phyloP scores from a whole-genome alignment of 805 yeast species.

The Zygosaccharomyces kombuchaensis region DNA sequence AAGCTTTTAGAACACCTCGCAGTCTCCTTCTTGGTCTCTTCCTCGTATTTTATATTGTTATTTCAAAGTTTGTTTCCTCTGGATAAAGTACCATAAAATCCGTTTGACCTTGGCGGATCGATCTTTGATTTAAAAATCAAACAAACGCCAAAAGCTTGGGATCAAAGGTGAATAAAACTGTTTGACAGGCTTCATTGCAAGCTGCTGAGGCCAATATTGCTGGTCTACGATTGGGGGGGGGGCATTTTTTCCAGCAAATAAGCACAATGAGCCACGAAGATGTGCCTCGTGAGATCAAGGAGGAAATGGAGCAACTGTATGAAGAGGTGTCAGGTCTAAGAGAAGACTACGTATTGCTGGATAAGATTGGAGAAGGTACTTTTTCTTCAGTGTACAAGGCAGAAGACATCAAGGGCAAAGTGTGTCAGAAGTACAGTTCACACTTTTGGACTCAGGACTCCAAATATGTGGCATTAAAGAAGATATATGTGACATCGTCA shows the following conservation, averaged over 20 bases:
- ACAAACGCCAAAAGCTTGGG: constrained; percentile 1
- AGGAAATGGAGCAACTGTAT: constrained; percentile 54
- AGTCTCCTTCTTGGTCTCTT: not conserved
- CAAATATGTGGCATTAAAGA: constrained; percentile 74
- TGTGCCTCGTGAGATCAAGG: constrained; percentile 48
- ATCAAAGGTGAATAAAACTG: not conserved
- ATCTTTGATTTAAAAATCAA: constrained; percentile 1
- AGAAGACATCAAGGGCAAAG: constrained; percentile 34
- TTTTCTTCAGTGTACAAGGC: constrained; percentile 71
- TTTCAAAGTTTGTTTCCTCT: not conserved
- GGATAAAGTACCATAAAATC: not conserved
- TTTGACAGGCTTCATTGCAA: not conserved
- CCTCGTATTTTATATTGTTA: not conserved
- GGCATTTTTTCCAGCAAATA: not conserved
- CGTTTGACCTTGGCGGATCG: constrained; percentile 7
- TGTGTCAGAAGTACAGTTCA: constrained; percentile 23
- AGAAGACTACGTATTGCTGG: constrained; percentile 32
- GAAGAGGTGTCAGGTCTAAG: constrained; percentile 50
- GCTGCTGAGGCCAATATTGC: not conserved
- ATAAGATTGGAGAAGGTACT: constrained; percentile 77
- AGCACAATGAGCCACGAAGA: constrained; percentile 34
- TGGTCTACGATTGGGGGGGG: not conserved
- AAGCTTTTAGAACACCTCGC: not conserved
- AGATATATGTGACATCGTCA: constrained; percentile 92
- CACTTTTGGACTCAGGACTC: constrained; percentile 37